Base-by-base conservation (phyloP, 2,329 filamentous ascomycete species). In the Ophiostoma himal-ulmi region DNA sequence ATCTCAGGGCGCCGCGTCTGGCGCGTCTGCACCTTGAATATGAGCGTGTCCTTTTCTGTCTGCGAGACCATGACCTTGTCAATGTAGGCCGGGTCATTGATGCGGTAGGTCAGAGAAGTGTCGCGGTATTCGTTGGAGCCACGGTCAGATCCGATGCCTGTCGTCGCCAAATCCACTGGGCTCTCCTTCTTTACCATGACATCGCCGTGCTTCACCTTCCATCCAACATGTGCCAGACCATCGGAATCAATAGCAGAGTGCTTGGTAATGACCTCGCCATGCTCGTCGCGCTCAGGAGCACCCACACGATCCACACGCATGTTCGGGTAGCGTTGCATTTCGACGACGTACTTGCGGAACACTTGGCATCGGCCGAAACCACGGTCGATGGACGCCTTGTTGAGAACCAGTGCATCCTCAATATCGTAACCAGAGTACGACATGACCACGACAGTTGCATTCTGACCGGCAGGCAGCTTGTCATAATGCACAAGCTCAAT, bases 381-480 rank as follows among this genome's bases (percentile, higher is more conserved):
- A 76, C 95, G 88, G 76, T 99, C 96, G 71, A 93, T 90, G 0
- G 94, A 97, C 11, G 93, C 94, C 82, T 97, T 98, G 83, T 99
- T 99, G 72, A 99, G 80, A 1, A 99, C 94, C 22, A 99, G 85
- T 11, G 95, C 95, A 84, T 99, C 95, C 83, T 99, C 95, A 75
- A 99, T 99, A 88, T 99, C 95, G 81, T 99, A 99, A 34, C 95
- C 95, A 13, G 94, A 98, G 81, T 95, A 99, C 67, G 94, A 98
- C 95, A 99, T 99, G 81, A 99, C 95, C 6, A 96, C 95, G 36
- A 99, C 95, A 0, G 92, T 97, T 5, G 95, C 96, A 73, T 97
- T 98, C 77, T 99, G 95, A 0, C 95, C 95, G 5, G 95, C 95
- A 0, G 95, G 95, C 17, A 99, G 88, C 78, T 97, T 97, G 80